phyloP scores from a whole-genome alignment of 2,329 filamentous ascomycete species.

The Beauveria varroae region DNA sequence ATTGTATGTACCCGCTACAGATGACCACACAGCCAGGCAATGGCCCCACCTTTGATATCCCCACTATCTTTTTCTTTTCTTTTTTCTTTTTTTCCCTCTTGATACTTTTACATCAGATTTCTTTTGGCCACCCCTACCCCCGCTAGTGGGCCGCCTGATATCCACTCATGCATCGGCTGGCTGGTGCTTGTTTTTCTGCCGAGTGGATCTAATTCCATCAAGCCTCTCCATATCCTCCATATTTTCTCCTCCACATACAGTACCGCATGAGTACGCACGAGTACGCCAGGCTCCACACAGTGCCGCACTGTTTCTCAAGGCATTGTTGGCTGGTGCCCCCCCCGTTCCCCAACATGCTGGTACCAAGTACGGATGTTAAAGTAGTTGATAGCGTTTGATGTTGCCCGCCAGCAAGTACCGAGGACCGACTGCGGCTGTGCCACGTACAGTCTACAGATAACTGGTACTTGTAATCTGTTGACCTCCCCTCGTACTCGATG shows the following conservation, averaged over 20 bases:
- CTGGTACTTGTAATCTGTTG: too few species aligned
- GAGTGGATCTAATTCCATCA: neutral
- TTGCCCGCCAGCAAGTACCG: neutral
- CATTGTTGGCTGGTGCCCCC: neutral
- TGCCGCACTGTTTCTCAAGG: neutral
- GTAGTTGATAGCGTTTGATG: too few species aligned
- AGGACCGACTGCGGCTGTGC: neutral
- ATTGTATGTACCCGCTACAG: too few species aligned
- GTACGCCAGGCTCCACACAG: too few species aligned
- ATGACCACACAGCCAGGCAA: too few species aligned
- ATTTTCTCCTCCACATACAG: neutral
- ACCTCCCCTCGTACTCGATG: too few species aligned
- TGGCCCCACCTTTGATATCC: too few species aligned
- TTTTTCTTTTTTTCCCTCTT: neutral
- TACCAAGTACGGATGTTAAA: too few species aligned
- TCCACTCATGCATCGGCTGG: constrained; percentile 8
- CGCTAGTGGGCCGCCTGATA: neutral
- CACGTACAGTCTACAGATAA: too few species aligned
- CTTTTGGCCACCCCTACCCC: neutral
- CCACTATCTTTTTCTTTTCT: neutral
- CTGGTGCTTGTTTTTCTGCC: constrained; percentile 9
- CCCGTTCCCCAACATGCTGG: too few species aligned
- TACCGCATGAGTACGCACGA: too few species aligned
- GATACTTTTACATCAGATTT: neutral
- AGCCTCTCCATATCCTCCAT: neutral